Percentiles rank a stretch among this genome's conserved stretches.
These are phyloP conservation scores for Pleurotus sapidus DNA, from an alignment of 768 basidiomycete species.

Conservation along the genomic window DNA sequence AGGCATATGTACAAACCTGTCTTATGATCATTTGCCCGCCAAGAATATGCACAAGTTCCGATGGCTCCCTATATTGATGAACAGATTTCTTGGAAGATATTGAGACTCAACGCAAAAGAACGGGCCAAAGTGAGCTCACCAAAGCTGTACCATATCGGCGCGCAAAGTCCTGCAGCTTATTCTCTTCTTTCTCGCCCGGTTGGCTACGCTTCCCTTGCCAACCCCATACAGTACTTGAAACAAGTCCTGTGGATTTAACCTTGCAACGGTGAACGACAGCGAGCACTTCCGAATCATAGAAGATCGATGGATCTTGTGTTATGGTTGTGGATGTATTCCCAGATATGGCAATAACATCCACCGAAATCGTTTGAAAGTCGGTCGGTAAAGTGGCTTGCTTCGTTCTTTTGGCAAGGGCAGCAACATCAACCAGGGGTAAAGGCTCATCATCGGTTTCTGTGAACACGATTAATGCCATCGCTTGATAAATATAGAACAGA, in stretches of 20 bases:
- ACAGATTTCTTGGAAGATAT: constrained; percentile 34
- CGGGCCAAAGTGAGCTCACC: constrained; percentile 36
- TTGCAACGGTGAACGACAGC: constrained; percentile 71
- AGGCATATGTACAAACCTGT: constrained; percentile 46
- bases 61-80: constrained; percentile 62
- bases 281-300: constrained; percentile 74
- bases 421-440: constrained; percentile 48
- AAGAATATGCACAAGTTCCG: constrained; percentile 57
- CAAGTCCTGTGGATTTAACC: constrained; percentile 60
- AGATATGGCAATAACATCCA: constrained; percentile 63
- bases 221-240: constrained; percentile 68
- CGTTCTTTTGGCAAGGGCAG: constrained; percentile 26
- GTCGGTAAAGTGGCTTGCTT: constrained; percentile 19
- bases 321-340: constrained; percentile 48
- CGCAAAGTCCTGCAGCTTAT: constrained; percentile 67
- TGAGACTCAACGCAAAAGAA: constrained; percentile 6
- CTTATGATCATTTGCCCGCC: constrained; percentile 73
- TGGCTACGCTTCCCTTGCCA: constrained; percentile 64
- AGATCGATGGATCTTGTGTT: constrained; percentile 44
- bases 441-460: constrained; percentile 39
- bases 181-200: constrained; percentile 57
- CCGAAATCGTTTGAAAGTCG: constrained; percentile 59
- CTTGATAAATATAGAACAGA: background rate
- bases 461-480: background rate
- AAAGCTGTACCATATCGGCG: constrained; percentile 67